Base-by-base conservation (phyloP, 495 filamentous ascomycete genomes). In the Aspergillus conjunctus region DNA sequence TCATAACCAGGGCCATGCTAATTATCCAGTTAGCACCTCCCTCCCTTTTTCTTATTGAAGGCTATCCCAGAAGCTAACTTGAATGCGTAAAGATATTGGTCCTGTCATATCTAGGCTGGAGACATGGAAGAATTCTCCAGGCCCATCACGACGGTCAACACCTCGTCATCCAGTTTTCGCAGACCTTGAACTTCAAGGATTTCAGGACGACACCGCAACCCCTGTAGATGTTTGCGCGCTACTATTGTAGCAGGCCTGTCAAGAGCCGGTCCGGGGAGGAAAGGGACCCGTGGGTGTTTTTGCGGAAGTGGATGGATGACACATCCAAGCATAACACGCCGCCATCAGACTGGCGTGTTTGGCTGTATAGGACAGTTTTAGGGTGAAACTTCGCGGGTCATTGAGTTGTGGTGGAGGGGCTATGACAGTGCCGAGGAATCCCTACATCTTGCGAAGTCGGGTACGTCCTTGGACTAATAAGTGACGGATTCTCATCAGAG, bases 51-150 rank as follows among this genome's bases (percentile, higher is more conserved):
- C n/a, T n/a, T n/a, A n/a, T n/a, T n/a, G 5, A 26, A 26, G 26
- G 26, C 5, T 26, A 5, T 26, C 5, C 26, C 26, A 26, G 26
- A 26, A 26, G 26, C 26, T 26, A 26, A 26, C 2, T 26, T 2
- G 15, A 31, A 14, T 18, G 8, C 30, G 33, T 56, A 1, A 17
- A 61, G 63, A n/a, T 61, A 7, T 55, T 65, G 51, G 50, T 58
- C 7, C 20, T 65, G 18, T 65, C 63, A 3, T 65, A 65, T 26
- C 12, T 55, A 8, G 32, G 43, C 31, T 21, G 17, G n/a, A 45
- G 32, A 10, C 31, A 51, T 3, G 59, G 55, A 15, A 32, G 63
- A 14, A 66, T 66, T 20, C 18, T 66, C 12, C 63, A 66, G 21
- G 63, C 63, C 2, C 55, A 66, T 33, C 55, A 61, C 30, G 26